Evolutionary conservation across 768 basidiomycete genomes (phyloP).

Genomic region (Mycena alexandri): DNA sequence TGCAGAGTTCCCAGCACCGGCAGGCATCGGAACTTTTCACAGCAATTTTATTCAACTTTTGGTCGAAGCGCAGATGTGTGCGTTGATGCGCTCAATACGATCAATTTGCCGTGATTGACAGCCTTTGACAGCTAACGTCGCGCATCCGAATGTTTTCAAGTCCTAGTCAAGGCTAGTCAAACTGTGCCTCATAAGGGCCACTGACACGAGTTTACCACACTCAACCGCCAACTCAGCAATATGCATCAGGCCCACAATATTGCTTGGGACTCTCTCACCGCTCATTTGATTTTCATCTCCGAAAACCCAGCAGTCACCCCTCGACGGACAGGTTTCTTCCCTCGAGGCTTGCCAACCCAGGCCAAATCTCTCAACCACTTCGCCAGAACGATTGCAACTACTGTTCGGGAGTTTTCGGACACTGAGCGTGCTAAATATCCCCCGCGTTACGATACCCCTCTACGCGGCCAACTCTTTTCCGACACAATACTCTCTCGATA

Average conservation of each 20-base stretch:
- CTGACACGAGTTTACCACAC: not conserved
- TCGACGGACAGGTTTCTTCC: slow-evolving; percentile 43
- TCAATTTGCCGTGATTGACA: too few relatives aligned
- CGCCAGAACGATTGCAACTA: slow-evolving; percentile 41
- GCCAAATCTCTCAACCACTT: slow-evolving; percentile 50
- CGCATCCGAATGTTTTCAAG: too few relatives aligned
- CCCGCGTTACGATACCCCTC: slow-evolving; percentile 27
- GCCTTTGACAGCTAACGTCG: too few relatives aligned
- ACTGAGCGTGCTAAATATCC: slow-evolving; percentile 54
- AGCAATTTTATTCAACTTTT: not conserved
- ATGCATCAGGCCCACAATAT: slow-evolving; percentile 60
- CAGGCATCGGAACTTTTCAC: too few relatives aligned
- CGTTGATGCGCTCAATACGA: too few relatives aligned
- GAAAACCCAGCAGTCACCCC: slow-evolving; percentile 49
- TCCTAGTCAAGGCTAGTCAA: not conserved
- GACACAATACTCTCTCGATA: slow-evolving; percentile 47
- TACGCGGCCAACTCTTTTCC: slow-evolving; percentile 45
- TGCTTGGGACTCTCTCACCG: slow-evolving; percentile 52
- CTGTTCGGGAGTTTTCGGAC: slow-evolving; percentile 49
- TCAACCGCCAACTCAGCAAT: not conserved
- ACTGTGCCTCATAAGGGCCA: not conserved
- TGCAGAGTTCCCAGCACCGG: too few relatives aligned
- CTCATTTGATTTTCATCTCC: slow-evolving; percentile 48
- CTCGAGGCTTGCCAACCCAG: slow-evolving; percentile 41
- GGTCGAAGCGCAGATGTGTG: too few relatives aligned